Evolutionary conservation across 257 asterid species (phyloP), one percentile per base, ranked within the genome.

Genomic region (Jacaranda mimosifolia): DNA sequence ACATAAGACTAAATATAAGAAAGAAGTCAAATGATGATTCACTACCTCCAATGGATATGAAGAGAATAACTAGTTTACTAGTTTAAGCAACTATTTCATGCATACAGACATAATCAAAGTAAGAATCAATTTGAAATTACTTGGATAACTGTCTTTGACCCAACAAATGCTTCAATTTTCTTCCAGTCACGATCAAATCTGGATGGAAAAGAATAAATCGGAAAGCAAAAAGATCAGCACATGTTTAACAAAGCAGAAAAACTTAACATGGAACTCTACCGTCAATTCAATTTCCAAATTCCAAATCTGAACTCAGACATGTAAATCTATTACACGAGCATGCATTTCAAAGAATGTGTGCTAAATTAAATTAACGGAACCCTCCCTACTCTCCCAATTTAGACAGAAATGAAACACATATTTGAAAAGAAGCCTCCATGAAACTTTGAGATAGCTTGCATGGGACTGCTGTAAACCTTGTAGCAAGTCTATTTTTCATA

Each of bases 161-260:
- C 97, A 65, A 92, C 87, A 79, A 91, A 92, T 21, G 96, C 97
- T 83, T 88, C 93, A 45, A 92, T 92, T 78, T 92, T 92, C 81
- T 92, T 92, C 97, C 97, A 91, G 75, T 92, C 97, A 52, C 97
- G 97, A 80, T 92, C 97, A 70, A 91, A 92, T 72, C 97, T 92
- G 83, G 63, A 80, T 67, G 74, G 63, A 53, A 35, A 76, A 26
- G 46, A 65, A 63, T 58, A 77, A 32, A 43, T 4, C 13, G 66
- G 63, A 62, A 56, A 18, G 45, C 32, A 72, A 65, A 17, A 64
- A 68, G 48, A 57, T 60, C 77, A 76, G 70, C 52, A 26, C 39
- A 19, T 42, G 59, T 49, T 63, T 18, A 75, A 52, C 35, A n/a
- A 43, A 64, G n/a, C 36, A 51, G 45, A 65, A 40, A 40, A 17